These are phyloP conservation scores for Trichocladium uniseriatum DNA, from an alignment of 495 filamentous ascomycete species.

Conservation along the genomic window DNA sequence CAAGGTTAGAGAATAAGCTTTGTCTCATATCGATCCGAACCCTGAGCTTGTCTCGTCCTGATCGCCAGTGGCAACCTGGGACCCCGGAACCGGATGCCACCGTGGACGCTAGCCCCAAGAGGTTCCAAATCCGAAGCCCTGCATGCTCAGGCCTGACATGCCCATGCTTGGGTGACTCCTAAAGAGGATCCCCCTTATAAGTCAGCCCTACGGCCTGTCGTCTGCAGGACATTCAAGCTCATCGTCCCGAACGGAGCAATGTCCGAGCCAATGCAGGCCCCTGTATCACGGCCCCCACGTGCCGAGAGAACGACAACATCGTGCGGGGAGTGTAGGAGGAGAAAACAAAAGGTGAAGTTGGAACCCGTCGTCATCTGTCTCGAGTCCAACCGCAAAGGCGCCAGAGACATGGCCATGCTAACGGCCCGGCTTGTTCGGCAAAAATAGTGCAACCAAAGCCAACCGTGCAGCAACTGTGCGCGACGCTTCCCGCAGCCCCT, in stretches of 20 bases:
- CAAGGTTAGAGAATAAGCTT: background rate
- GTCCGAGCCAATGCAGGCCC: slow-evolving; percentile 28
- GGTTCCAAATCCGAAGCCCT: slow-evolving; percentile 22
- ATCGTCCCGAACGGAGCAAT: slow-evolving; percentile 15
- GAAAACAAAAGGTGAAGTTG: slow-evolving; percentile 32
- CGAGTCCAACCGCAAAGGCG: background rate
- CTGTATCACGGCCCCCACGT: slow-evolving; percentile 19
- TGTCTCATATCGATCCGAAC: background rate
- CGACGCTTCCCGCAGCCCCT: slow-evolving; percentile 30
- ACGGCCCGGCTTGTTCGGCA: background rate
- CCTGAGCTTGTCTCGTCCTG: background rate
- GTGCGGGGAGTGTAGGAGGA: slow-evolving; percentile 31
- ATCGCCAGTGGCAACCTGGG: background rate
- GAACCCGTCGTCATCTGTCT: background rate
- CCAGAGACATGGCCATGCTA: background rate
- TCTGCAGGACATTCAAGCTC: background rate
- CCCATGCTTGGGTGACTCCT: slow-evolving; percentile 8
- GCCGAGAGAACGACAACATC: slow-evolving; percentile 32
- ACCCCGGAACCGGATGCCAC: slow-evolving; percentile 5
- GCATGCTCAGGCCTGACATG: slow-evolving; percentile 18
- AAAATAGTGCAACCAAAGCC: slow-evolving; percentile 36
- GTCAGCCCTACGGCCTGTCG: slow-evolving; percentile 25
- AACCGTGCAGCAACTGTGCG: slow-evolving; percentile 33
- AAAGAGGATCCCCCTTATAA: slow-evolving; percentile 22
- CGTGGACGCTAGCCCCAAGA: slow-evolving; percentile 24